A percentile compares a stretch with the other conserved stretches of the same genome.
These are phyloP conservation scores for Colletotrichum liaoningense DNA, from an alignment of 2,329 filamentous ascomycete genomes.

Conservation along the genomic window DNA sequence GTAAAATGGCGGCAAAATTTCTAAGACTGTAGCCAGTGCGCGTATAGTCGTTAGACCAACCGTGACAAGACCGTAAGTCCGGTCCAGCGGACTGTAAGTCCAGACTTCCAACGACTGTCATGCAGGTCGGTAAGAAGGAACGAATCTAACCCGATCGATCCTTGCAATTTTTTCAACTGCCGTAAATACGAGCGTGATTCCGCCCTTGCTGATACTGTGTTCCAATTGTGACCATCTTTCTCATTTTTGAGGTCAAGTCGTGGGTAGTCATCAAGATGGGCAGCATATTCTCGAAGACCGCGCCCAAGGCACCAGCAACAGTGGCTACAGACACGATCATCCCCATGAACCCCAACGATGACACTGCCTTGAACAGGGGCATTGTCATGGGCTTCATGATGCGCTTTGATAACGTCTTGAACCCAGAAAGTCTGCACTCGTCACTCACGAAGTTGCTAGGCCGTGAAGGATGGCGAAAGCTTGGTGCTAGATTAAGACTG, in stretches of 20 bases:
- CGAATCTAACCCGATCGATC: background rate
- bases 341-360: conserved; percentile 46
- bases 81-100: background rate
- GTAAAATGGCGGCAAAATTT: too few species aligned
- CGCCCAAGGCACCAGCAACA: background rate
- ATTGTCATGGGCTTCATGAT: conserved; percentile 45
- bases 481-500: conserved; percentile 40
- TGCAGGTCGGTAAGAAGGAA: background rate
- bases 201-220: background rate
- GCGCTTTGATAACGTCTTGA: conserved; percentile 43
- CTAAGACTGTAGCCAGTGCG: background rate
- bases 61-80: background rate
- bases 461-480: conserved; percentile 40
- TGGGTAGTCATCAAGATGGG: background rate
- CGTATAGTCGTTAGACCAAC: background rate
- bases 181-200: background rate
- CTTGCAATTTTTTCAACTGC: background rate
- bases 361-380: conserved; percentile 35
- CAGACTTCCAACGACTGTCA: background rate
- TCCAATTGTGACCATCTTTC: background rate
- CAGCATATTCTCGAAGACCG: background rate
- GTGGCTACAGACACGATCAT: conserved; percentile 40
- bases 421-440: conserved; percentile 36
- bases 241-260: background rate
- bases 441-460: conserved; percentile 34